Percentiles rank a stretch among this genome's conserved stretches.
These are phyloP conservation scores for Cladosporium austrohemisphaericum DNA, from an alignment of 2,329 filamentous ascomycete species.

Conservation along the genomic window DNA sequence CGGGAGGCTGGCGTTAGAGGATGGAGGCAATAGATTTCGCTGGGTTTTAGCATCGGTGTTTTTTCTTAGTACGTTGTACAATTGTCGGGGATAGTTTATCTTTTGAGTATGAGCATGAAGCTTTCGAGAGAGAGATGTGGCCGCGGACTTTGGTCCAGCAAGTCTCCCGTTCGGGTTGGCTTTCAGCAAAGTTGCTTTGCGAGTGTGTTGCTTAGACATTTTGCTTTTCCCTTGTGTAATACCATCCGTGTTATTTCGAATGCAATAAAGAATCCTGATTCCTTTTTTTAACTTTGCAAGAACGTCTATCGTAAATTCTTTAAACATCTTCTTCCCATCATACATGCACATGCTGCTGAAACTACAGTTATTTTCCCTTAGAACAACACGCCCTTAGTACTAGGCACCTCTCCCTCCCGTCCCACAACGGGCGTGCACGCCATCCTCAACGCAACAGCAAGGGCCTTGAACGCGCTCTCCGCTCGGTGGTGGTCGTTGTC, in stretches of 20 bases:
- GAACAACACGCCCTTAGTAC: conserved; percentile 86
- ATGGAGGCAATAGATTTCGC: conserved; percentile 4
- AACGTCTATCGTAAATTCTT: no score
- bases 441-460: conserved; percentile 78
- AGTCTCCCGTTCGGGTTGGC: no score
- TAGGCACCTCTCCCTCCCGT: conserved; percentile 87
- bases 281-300: no score
- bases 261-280: no score
- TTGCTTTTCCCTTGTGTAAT: no score
- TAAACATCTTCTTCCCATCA: not conserved
- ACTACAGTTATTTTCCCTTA: conserved; percentile 16
- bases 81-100: not conserved
- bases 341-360: not conserved
- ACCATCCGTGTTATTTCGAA: no score
- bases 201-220: no score
- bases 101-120: not conserved
- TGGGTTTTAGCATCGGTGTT: conserved; percentile 15
- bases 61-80: conserved; percentile 5
- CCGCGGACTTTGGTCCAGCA: no score
- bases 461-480: conserved; percentile 94
- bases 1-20: conserved; percentile 3
- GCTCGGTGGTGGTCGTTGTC: conserved; percentile 94
- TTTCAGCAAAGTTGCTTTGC: no score
- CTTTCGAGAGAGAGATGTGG: not conserved
- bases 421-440: conserved; percentile 73